Conservation (phyloP, 1,139 yeast species). For the Saccharomyces hybrid region DNA sequence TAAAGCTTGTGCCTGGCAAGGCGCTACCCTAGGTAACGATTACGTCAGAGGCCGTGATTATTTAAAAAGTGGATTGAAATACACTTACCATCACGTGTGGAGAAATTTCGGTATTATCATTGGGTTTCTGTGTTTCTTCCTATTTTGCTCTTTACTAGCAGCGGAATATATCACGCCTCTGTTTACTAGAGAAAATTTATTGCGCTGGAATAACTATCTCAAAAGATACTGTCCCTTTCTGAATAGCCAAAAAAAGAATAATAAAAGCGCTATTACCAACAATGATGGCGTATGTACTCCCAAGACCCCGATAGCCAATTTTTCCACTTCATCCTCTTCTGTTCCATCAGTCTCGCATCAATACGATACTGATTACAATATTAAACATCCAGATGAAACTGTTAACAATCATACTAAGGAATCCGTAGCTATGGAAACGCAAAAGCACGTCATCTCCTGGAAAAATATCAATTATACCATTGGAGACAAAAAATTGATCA, state of each 20-base stretch:
- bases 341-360: constrained; percentile 11
- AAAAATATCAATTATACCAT: constrained; percentile 39
- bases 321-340: constrained; percentile 6
- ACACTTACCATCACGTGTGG: constrained; percentile 37
- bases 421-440: constrained; percentile 36
- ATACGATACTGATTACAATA: constrained; percentile 5
- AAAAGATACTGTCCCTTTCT: constrained; percentile 6
- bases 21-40: constrained; percentile 25
- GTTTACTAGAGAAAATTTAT: constrained; percentile 21
- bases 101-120: constrained; percentile 40
- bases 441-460: constrained; percentile 41
- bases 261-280: background rate
- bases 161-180: constrained; percentile 33
- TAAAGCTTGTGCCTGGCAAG: constrained; percentile 37
- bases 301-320: background rate
- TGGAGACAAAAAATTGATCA: constrained; percentile 37
- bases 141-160: constrained; percentile 28
- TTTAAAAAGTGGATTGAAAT: constrained; percentile 30
- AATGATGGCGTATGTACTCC: background rate
- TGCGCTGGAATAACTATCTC: constrained; percentile 7
- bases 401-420: constrained; percentile 2
- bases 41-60: constrained; percentile 32
- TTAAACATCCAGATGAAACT: constrained; percentile 35
- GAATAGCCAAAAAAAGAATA: background rate
- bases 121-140: constrained; percentile 33